These are phyloP conservation scores for Tetracladium maxilliforme DNA, from an alignment of 2,329 filamentous ascomycete species.

Conservation along the genomic window DNA sequence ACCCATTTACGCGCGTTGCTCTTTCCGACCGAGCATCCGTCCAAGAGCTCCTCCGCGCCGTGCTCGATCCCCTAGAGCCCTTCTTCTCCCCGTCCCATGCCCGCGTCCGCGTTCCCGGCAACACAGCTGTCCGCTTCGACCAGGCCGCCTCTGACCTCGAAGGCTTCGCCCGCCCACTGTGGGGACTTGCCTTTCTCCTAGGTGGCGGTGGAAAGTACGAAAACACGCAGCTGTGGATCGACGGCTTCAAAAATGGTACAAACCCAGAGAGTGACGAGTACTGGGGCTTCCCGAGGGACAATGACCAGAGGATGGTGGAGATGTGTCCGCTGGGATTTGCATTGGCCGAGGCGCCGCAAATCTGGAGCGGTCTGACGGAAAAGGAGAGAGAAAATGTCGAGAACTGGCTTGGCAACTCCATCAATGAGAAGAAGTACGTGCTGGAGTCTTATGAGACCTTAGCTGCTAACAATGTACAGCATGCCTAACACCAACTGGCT, in stretches of 20 bases:
- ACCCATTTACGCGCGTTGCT: slow-evolving; percentile 38
- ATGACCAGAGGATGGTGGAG: slow-evolving; percentile 75
- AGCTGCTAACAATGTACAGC: slow-evolving; percentile 35
- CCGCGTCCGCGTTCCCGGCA: slow-evolving; percentile 51
- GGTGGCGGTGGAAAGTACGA: slow-evolving; percentile 53
- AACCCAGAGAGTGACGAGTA: slow-evolving; percentile 57
- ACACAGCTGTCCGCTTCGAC: slow-evolving; percentile 63
- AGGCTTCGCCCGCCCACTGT: slow-evolving; percentile 60
- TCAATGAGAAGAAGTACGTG: slow-evolving; percentile 30
- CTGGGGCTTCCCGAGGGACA: slow-evolving; percentile 63
- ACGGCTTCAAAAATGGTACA: slow-evolving; percentile 56
- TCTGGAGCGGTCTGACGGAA: too few relatives aligned
- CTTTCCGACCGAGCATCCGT: slow-evolving; percentile 37
- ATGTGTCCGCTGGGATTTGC: slow-evolving; percentile 69
- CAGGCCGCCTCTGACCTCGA: slow-evolving; percentile 66
- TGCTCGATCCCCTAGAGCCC: slow-evolving; percentile 56
- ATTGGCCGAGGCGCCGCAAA: slow-evolving; percentile 43
- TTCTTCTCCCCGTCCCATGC: slow-evolving; percentile 56
- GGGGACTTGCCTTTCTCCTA: slow-evolving; percentile 58
- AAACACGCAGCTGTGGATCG: slow-evolving; percentile 50
- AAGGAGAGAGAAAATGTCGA: slow-evolving; percentile 55
- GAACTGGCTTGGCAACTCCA: slow-evolving; percentile 56
- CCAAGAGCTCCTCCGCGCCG: slow-evolving; percentile 42
- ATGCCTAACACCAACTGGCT: slow-evolving; percentile 59
- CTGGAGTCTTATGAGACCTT: background rate